Base-by-base conservation (phyloP, 139 green algal species). In the Chlamydomonas urium region DNA sequence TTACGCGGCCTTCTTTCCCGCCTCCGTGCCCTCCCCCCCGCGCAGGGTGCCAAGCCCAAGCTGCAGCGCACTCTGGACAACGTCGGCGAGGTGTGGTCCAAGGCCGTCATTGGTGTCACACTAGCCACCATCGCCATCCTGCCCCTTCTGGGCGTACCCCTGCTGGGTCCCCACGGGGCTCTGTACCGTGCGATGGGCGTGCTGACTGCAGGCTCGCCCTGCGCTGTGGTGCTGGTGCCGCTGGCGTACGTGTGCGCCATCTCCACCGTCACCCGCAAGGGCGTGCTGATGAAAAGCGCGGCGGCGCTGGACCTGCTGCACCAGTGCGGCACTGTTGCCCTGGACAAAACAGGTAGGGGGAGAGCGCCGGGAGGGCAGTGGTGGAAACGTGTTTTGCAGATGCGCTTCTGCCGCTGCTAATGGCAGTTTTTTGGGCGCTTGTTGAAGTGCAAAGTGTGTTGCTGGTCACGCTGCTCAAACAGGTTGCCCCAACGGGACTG, bases 211-310 rank as follows among this genome's bases (percentile, higher is more conserved):
- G 86, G 90, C 72, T 90, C 90, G 0, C 92, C 92, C 0, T 97
- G 92, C 79, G 92, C 92, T 3, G 74, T 97, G 36, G 87, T 91
- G 36, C 78, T 97, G 57, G 87, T 93, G 34, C 92, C 92, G 26
- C 78, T 97, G 28, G 88, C 91, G 1, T 97, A 97, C 75, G 89
- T 94, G 8, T 91, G 89, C 32, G 86, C 92, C 37, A 91, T 97
- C 23, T 84, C 87, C 3, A 77, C 89, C 47, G 72, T 93, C 26
- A 87, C 91, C 4, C 79, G 78, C 23, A 77, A 50, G 75, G 81
- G 74, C 28, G 78, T 96, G 37, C 74, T 97, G 29, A 72, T 97
- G 24, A 90, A 88, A 70, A 85, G 83, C 17, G 87, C 85, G 2
- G 72, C 73, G 0, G 87, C 93, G 19, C 72, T 97, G 53, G 92